phyloP scores from a whole-genome alignment of 2,329 filamentous ascomycete genomes.

The Thermothelomyces thermophilus region DNA sequence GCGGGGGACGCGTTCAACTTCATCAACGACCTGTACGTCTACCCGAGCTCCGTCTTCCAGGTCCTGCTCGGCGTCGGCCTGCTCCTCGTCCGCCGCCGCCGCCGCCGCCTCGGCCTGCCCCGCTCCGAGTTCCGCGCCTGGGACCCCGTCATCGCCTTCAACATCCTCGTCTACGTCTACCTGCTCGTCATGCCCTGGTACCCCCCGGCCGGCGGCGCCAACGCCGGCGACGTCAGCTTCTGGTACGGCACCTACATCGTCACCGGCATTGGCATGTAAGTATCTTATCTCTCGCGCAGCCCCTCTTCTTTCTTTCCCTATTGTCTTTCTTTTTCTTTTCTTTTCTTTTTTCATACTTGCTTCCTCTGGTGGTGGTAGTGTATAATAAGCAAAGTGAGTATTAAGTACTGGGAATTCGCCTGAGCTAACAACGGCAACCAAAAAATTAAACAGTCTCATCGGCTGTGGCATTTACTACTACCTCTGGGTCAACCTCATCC shows the following conservation, averaged over 20 bases:
- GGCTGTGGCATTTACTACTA: not conserved
- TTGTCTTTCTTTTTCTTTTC: too few species aligned
- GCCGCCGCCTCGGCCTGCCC: conserved; percentile 43
- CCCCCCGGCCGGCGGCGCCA: conserved; percentile 53
- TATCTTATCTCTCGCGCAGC: too few species aligned
- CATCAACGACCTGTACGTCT: conserved; percentile 47
- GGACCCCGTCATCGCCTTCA: conserved; percentile 52
- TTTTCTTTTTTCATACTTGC: too few species aligned
- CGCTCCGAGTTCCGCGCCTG: conserved; percentile 51
- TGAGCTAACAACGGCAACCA: too few species aligned
- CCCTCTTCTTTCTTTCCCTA: too few species aligned
- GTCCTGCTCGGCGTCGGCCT: conserved; percentile 52
- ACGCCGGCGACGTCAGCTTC: conserved; percentile 61
- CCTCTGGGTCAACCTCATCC: conserved; percentile 29
- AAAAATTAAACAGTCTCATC: not conserved
- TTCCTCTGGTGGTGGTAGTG: too few species aligned
- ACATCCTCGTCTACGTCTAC: conserved; percentile 52
- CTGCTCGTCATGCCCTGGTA: conserved; percentile 67
- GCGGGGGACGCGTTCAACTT: conserved; percentile 61
- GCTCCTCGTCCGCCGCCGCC: conserved; percentile 49
- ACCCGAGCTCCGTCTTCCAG: conserved; percentile 53
- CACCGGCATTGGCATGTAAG: conserved; percentile 58
- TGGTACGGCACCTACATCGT: conserved; percentile 67
- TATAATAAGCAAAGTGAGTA: too few species aligned
- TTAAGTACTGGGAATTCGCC: too few species aligned